These are phyloP conservation scores for Avena sativa DNA, from an alignment of 176 grass and related monocot genomes.

Conservation along the genomic window DNA sequence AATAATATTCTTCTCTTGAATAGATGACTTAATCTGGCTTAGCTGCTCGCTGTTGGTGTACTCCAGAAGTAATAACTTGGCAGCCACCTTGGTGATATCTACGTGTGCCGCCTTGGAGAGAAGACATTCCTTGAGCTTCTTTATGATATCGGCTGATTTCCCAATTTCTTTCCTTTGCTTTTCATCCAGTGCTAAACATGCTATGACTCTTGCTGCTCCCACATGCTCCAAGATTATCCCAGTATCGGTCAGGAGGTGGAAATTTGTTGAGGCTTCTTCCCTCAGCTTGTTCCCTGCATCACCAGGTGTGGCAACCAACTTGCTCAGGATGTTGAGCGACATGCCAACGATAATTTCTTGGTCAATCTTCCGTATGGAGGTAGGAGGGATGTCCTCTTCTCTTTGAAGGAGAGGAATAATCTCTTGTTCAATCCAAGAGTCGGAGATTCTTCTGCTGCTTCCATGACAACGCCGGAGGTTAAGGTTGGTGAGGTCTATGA, in stretches of 20 bases:
- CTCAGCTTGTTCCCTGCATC: not conserved
- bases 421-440: conserved; percentile 44
- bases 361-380: conserved; percentile 21
- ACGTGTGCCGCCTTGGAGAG: not conserved
- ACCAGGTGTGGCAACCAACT: not conserved
- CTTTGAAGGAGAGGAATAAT: conserved; percentile 19
- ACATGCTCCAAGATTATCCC: conserved; percentile 15
- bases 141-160: conserved; percentile 4
- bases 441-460: not conserved
- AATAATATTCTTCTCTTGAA: not conserved
- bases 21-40: not conserved
- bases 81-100: conserved; percentile 33
- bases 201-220: conserved; percentile 28
- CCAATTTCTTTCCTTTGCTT: not conserved
- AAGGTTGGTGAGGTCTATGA: conserved; percentile 30
- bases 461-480: not conserved
- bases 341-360: conserved; percentile 36
- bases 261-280: not conserved
- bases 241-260: not conserved
- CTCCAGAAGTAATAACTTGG: conserved; percentile 31
- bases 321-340: conserved; percentile 37
- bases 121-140: conserved; percentile 38
- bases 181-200: conserved; percentile 22
- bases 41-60: not conserved
- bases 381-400: conserved; percentile 27